Evolutionary conservation across 352 stramenopile species (phyloP).

Genomic region (Blastocystis hominis): DNA sequence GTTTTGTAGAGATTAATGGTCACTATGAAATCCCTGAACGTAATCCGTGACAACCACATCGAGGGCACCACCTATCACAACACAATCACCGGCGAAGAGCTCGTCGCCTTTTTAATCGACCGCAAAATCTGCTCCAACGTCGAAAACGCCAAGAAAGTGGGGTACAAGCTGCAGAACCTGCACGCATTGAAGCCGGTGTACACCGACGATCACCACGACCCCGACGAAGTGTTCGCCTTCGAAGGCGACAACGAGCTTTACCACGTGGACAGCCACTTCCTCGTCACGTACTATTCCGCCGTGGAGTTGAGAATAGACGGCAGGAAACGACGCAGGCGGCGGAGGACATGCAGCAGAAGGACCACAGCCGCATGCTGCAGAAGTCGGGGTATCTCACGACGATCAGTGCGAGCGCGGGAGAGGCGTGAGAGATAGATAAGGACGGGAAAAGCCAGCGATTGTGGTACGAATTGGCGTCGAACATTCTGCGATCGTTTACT

Average conservation of each 20-base stretch:
- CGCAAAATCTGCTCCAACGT: neutral
- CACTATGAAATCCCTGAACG: neutral
- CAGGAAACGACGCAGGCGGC: neutral
- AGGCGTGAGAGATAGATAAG: neutral
- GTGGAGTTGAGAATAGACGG: neutral
- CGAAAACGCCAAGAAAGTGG: neutral
- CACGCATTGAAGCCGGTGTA: neutral
- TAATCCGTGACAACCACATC: neutral
- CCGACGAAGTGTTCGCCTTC: neutral
- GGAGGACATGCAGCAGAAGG: neutral
- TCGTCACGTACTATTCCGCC: neutral
- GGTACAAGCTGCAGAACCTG: neutral
- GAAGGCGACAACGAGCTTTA: constrained; percentile 10
- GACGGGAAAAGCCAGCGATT: constrained; percentile 22
- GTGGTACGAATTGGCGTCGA: constrained; percentile 20
- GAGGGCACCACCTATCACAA: constrained; percentile 30
- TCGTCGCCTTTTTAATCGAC: neutral
- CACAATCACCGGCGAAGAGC: constrained; percentile 10
- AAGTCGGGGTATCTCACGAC: constrained; percentile 42
- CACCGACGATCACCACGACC: neutral
- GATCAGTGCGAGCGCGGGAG: neutral
- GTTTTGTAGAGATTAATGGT: neutral
- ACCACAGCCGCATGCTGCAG: constrained; percentile 35
- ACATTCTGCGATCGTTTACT: constrained; percentile 1
- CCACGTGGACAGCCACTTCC: constrained; percentile 4